phyloP scores from a whole-genome alignment of 2,329 filamentous ascomycete species.

The Xylaria sp. region DNA sequence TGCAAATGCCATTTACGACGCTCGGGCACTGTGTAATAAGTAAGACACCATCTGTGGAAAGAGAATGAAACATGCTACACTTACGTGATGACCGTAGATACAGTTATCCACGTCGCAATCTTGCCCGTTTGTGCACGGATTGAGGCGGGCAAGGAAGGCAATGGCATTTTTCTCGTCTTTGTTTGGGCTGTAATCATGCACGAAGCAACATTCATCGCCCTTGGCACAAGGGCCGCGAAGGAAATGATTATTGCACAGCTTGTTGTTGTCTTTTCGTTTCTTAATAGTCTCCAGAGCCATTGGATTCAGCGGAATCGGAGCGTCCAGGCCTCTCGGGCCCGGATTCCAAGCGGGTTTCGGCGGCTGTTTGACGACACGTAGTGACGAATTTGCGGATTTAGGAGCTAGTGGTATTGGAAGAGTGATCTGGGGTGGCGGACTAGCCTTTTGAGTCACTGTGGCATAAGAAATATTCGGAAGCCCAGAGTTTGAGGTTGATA shows the following conservation, averaged over 20 bases:
- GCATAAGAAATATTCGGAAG: constrained; percentile 53
- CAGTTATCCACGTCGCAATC: constrained; percentile 68
- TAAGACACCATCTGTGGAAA: constrained; percentile 4
- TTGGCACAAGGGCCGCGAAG: constrained; percentile 68
- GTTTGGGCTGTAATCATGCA: constrained; percentile 65
- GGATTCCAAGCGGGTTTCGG: constrained; percentile 62
- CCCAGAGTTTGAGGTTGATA: constrained; percentile 41
- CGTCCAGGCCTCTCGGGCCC: constrained; percentile 65
- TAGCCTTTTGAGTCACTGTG: constrained; percentile 55
- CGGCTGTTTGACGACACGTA: constrained; percentile 45
- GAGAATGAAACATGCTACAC: constrained; percentile 42
- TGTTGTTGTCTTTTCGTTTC: constrained; percentile 64
- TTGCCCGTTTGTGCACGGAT: constrained; percentile 68
- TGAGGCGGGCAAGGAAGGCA: constrained; percentile 65
- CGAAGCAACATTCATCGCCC: constrained; percentile 65
- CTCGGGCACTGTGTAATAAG: constrained; percentile 61
- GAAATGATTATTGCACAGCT: constrained; percentile 72
- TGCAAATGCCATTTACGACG: constrained; percentile 62
- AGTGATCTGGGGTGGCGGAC: constrained; percentile 57
- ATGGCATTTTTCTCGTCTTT: constrained; percentile 68
- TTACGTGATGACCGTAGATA: constrained; percentile 72
- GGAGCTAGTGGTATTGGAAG: constrained; percentile 54
- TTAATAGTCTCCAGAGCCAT: constrained; percentile 65
- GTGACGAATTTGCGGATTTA: constrained; percentile 44
- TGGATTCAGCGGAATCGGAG: constrained; percentile 59